Percentiles rank a stretch among this genome's conserved stretches.
phyloP scores from a whole-genome alignment of 2,329 filamentous ascomycete species.

The Clarireedia hainanense region DNA sequence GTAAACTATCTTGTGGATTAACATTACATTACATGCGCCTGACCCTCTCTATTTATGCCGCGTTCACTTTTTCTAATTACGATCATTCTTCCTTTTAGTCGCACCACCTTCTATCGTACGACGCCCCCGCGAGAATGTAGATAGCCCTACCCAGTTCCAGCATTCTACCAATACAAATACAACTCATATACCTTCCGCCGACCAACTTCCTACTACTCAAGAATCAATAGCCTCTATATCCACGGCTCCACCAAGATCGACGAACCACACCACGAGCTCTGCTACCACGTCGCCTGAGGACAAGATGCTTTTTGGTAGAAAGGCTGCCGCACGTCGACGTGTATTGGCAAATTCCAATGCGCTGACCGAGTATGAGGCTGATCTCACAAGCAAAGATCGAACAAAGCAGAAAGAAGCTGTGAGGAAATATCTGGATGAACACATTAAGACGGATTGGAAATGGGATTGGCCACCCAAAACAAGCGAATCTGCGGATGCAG shows the following conservation, averaged over 20 bases:
- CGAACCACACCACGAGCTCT: slow-evolving; percentile 6
- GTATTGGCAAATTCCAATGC: slow-evolving; percentile 28
- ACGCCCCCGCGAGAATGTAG: not conserved
- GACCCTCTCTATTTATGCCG: not conserved
- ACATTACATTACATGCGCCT: too few species aligned
- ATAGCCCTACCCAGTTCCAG: not conserved
- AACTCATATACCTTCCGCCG: slow-evolving; percentile 3
- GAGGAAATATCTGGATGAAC: slow-evolving; percentile 44
- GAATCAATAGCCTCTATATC: slow-evolving; percentile 3
- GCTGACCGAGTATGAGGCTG: slow-evolving; percentile 45
- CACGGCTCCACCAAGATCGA: slow-evolving; percentile 7
- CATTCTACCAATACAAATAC: slow-evolving; percentile 3
- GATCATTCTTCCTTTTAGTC: slow-evolving; percentile 4
- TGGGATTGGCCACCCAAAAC: slow-evolving; percentile 45
- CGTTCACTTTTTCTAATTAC: not conserved
- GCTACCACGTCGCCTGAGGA: slow-evolving; percentile 9
- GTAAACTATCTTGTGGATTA: too few species aligned
- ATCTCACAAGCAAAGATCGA: slow-evolving; percentile 55
- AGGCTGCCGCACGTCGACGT: slow-evolving; percentile 17
- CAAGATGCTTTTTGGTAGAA: slow-evolving; percentile 21
- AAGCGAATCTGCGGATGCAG: slow-evolving; percentile 6
- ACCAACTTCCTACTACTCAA: slow-evolving; percentile 2
- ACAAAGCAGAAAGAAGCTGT: slow-evolving; percentile 55
- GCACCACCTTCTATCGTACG: slow-evolving; percentile 6
- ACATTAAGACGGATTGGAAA: slow-evolving; percentile 51